phyloP scores from a whole-genome alignment of 2,329 filamentous ascomycete species.

The Paradendryphiella salina region DNA sequence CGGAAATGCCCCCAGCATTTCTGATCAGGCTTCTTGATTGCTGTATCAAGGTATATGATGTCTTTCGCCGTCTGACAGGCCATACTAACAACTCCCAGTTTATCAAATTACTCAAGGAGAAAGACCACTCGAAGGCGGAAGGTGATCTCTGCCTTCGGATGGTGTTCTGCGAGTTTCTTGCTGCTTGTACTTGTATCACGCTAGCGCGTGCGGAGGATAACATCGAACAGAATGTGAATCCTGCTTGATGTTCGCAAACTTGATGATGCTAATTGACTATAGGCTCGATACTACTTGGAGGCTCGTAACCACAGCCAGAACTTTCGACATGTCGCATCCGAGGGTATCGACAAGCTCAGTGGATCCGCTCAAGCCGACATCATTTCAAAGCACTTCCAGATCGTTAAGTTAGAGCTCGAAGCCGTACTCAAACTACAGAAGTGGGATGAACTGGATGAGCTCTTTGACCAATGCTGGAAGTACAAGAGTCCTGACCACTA shows the following conservation, averaged over 20 bases:
- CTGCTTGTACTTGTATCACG: conserved; percentile 50
- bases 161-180: conserved; percentile 73
- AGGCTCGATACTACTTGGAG: conserved; percentile 64
- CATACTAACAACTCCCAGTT: conserved; percentile 39
- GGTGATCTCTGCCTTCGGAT: conserved; percentile 61
- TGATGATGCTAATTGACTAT: conserved; percentile 41
- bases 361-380: conserved; percentile 58
- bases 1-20: conserved; percentile 59
- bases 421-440: conserved; percentile 66
- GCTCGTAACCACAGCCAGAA: conserved; percentile 63
- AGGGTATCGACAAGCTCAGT: conserved; percentile 45
- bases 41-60: conserved; percentile 48
- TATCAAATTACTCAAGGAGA: conserved; percentile 44
- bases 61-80: background rate
- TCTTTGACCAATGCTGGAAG: conserved; percentile 57
- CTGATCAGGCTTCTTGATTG: conserved; percentile 59
- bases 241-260: conserved; percentile 13
- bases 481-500: conserved; percentile 47
- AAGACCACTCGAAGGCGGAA: conserved; percentile 24
- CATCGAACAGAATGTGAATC: conserved; percentile 46
- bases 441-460: conserved; percentile 66
- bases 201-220: conserved; percentile 54
- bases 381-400: conserved; percentile 62
- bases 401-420: conserved; percentile 81
- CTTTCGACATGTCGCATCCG: conserved; percentile 58